phyloP scores from a whole-genome alignment of 208 protist species.

The Leishmania braziliensis region DNA sequence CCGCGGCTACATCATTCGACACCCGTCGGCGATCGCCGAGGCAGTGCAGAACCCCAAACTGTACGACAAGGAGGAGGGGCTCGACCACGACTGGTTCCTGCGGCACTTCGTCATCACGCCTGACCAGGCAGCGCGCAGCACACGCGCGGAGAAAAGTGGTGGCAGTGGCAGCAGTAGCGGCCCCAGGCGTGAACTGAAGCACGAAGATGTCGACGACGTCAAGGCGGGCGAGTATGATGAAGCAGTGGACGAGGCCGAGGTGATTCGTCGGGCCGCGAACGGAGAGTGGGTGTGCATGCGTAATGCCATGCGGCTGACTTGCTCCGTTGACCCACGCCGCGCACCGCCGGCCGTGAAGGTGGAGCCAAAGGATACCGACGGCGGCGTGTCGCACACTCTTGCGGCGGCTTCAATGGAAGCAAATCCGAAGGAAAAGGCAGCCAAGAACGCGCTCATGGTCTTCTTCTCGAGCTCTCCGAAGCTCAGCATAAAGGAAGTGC shows the following conservation, averaged over 20 bases:
- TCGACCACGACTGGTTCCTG: conserved; percentile 78
- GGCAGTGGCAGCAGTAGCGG: neutral
- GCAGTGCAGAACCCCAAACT: conserved; percentile 41
- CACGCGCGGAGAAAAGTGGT: conserved; percentile 11
- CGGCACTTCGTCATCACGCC: conserved; percentile 58
- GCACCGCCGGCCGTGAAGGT: conserved; percentile 10
- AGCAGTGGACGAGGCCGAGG: conserved; percentile 24
- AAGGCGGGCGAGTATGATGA: conserved; percentile 15
- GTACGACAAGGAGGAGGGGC: conserved; percentile 46
- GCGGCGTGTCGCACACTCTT: neutral
- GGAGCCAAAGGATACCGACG: conserved; percentile 9
- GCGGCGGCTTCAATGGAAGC: neutral
- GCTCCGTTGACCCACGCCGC: conserved; percentile 16
- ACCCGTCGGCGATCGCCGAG: conserved; percentile 69
- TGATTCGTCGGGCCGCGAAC: conserved; percentile 29
- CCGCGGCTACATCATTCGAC: conserved; percentile 75
- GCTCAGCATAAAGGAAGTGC: conserved; percentile 59
- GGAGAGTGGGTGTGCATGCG: conserved; percentile 60
- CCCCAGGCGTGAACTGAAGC: neutral
- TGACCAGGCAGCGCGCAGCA: conserved; percentile 20
- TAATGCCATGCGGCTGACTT: conserved; percentile 67
- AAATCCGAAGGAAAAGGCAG: conserved; percentile 16
- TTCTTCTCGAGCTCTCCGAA: conserved; percentile 57
- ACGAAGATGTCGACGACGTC: conserved; percentile 23
- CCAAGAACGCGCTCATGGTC: conserved; percentile 47